Percentiles rank a stretch among this genome's conserved stretches.
phyloP scores from a whole-genome alignment of 2,329 filamentous ascomycete species.

The Dothistroma pini region DNA sequence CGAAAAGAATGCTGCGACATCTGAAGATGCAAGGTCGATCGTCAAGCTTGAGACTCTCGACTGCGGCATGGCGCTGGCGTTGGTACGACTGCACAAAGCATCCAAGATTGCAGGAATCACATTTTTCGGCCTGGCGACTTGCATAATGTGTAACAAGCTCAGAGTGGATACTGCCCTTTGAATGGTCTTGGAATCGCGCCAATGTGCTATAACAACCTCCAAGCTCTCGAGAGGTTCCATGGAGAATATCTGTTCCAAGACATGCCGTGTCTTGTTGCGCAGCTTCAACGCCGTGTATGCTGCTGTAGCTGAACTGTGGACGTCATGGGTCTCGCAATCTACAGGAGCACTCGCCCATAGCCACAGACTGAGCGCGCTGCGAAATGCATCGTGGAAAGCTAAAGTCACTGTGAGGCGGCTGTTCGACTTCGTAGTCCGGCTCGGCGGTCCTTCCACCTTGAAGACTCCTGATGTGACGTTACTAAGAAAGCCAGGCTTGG shows the following conservation, averaged over 20 bases:
- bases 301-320: constrained; percentile 64
- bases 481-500: constrained; percentile 79
- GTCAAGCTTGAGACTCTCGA: constrained; percentile 83
- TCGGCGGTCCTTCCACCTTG: constrained; percentile 63
- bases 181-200: constrained; percentile 55
- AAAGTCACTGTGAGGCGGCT: constrained; percentile 88
- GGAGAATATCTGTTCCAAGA: constrained; percentile 88
- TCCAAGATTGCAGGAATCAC: constrained; percentile 94
- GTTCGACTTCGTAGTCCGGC: constrained; percentile 83
- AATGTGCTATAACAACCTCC: constrained; percentile 84
- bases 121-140: constrained; percentile 85
- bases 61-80: constrained; percentile 73
- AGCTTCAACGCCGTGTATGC: constrained; percentile 92
- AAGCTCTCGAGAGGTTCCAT: constrained; percentile 91
- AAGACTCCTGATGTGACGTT: constrained; percentile 94
- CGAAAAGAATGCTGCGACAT: constrained; percentile 83
- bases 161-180: constrained; percentile 59
- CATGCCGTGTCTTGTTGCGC: constrained; percentile 79
- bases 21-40: constrained; percentile 74
- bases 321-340: constrained; percentile 57
- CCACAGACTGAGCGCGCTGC: constrained; percentile 92
- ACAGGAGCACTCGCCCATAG: constrained; percentile 73
- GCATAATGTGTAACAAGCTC: constrained; percentile 82
- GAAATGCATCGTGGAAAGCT: constrained; percentile 94
- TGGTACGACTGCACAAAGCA: constrained; percentile 90